Percentiles rank a stretch among this genome's conserved stretches.
These are phyloP conservation scores for Carex arenaria DNA, from an alignment of 202 grass and related monocot genomes.

Conservation along the genomic window DNA sequence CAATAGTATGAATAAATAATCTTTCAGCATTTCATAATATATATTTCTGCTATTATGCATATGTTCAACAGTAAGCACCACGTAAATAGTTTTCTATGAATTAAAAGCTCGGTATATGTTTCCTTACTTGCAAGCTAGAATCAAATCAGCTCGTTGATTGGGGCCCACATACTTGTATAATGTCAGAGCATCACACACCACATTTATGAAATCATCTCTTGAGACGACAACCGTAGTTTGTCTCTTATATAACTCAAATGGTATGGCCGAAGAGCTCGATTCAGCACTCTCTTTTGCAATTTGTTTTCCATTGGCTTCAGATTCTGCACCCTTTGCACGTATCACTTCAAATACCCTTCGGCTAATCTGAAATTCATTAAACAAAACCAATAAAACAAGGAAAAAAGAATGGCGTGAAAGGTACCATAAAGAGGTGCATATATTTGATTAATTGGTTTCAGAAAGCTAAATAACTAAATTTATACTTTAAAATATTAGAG, in stretches of 20 bases:
- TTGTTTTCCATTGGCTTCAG: slow-evolving; percentile 14
- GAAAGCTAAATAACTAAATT: neutral
- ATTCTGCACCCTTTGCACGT: slow-evolving; percentile 34
- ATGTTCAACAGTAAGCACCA: neutral
- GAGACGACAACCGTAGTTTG: slow-evolving; percentile 68
- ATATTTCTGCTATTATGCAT: neutral
- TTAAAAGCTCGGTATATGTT: neutral
- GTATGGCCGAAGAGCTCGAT: slow-evolving; percentile 27
- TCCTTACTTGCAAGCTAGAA: slow-evolving; percentile 87
- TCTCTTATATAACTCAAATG: slow-evolving; percentile 90
- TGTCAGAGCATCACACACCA: slow-evolving; percentile 74
- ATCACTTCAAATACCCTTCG: slow-evolving; percentile 80
- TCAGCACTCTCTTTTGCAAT: slow-evolving; percentile 36
- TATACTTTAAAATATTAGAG: neutral
- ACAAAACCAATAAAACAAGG: neutral
- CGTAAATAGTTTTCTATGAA: neutral
- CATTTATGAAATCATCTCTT: slow-evolving; percentile 63
- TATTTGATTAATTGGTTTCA: neutral
- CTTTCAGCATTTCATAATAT: neutral
- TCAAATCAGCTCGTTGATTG: slow-evolving; percentile 83
- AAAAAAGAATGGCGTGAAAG: neutral
- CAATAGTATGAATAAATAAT: neutral
- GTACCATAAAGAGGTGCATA: neutral
- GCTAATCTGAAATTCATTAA: slow-evolving; percentile 59
- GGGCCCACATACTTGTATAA: slow-evolving; percentile 88